phyloP scores from a whole-genome alignment of 306 rosid genomes.

The Quercus ilex region DNA sequence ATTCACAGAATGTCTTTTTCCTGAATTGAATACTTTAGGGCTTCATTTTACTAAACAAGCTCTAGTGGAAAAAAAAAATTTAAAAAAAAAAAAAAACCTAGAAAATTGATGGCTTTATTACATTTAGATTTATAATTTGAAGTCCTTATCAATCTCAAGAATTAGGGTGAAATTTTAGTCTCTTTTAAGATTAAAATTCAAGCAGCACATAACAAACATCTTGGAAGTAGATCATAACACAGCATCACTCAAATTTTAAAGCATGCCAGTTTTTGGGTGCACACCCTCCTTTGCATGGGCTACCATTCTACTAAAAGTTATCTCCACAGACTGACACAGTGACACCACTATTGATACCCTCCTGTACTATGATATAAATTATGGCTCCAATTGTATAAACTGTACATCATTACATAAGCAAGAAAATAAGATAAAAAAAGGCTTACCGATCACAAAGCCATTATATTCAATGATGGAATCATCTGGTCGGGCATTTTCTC shows the following conservation, averaged over 20 bases:
- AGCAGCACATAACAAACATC: neutral
- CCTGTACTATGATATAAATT: neutral
- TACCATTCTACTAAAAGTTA: neutral
- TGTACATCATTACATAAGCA: neutral
- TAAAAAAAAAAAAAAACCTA: too few species aligned
- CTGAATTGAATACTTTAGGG: too few species aligned
- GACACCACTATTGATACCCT: too few species aligned
- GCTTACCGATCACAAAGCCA: constrained; percentile 77
- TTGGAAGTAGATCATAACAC: neutral
- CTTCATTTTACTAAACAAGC: too few species aligned
- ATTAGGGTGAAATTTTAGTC: neutral
- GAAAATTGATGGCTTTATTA: too few species aligned
- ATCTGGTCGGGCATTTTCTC: constrained; percentile 63
- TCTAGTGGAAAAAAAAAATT: too few species aligned
- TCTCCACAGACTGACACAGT: neutral
- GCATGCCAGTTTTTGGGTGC: too few species aligned
- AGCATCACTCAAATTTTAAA: neutral
- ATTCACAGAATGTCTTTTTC: neutral
- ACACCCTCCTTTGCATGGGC: neutral
- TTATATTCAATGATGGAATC: constrained; percentile 84
- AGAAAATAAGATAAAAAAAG: neutral
- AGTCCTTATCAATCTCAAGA: too few species aligned
- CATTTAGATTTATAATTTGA: too few species aligned
- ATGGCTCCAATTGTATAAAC: neutral
- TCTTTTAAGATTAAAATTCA: neutral